Conservation (phyloP, 805 yeast species). For the Barnettozyma vustinii region DNA sequence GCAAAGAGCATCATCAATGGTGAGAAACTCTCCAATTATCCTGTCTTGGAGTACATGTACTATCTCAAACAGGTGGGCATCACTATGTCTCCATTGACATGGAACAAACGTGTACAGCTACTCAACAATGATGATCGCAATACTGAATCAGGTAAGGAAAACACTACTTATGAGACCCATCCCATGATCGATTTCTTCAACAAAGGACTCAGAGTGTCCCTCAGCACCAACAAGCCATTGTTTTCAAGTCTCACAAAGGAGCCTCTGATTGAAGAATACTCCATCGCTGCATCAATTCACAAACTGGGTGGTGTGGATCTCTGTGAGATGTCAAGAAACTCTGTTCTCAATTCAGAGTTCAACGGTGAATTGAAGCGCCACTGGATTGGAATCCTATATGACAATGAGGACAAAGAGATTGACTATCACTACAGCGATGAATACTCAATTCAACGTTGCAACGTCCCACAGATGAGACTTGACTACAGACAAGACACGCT, state of each 20-base stretch:
- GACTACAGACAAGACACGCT: slow-evolving; percentile 21
- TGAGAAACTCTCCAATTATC: slow-evolving; percentile 20
- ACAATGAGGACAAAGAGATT: background rate
- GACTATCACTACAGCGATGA: slow-evolving; percentile 21
- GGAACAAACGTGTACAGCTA: slow-evolving; percentile 24
- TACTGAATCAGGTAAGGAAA: slow-evolving; percentile 1
- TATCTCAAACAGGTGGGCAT: slow-evolving; percentile 27
- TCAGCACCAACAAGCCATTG: slow-evolving; percentile 24
- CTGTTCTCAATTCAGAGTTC: slow-evolving; percentile 24
- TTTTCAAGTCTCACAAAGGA: slow-evolving; percentile 25
- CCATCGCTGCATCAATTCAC: slow-evolving; percentile 23
- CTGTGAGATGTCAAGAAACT: slow-evolving; percentile 25
- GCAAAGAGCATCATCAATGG: slow-evolving; percentile 24
- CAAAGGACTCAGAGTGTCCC: slow-evolving; percentile 20
- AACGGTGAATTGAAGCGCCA: slow-evolving; percentile 21
- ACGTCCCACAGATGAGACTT: slow-evolving; percentile 26
- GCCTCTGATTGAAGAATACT: slow-evolving; percentile 27
- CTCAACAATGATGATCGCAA: slow-evolving; percentile 21
- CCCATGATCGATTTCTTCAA: slow-evolving; percentile 24
- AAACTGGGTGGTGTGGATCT: slow-evolving; percentile 23
- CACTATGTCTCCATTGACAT: slow-evolving; percentile 25
- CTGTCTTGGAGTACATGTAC: slow-evolving; percentile 22
- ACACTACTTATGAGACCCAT: slow-evolving; percentile 17
- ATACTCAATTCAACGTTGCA: slow-evolving; percentile 22
- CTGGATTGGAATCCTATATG: slow-evolving; percentile 25